Percentiles rank a stretch among this genome's conserved stretches.
These are phyloP conservation scores for Termitomyces sp. DNA, from an alignment of 768 basidiomycete genomes.

Conservation along the genomic window DNA sequence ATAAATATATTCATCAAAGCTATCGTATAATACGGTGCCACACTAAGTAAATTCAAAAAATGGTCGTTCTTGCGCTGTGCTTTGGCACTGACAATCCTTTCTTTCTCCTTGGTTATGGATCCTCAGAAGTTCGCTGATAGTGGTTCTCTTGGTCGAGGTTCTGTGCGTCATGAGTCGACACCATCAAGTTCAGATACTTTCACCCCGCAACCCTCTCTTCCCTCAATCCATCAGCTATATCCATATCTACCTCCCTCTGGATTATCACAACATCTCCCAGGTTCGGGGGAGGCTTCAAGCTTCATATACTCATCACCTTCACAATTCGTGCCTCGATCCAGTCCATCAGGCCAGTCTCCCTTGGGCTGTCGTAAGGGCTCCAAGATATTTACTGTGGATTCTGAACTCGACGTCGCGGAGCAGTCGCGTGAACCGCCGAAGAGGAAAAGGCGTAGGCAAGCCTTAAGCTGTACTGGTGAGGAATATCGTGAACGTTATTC, in stretches of 20 bases:
- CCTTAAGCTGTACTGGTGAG: constrained; percentile 82
- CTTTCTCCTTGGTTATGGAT: constrained; percentile 11
- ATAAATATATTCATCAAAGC: too few species aligned
- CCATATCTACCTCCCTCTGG: constrained; percentile 59
- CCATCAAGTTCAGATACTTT: constrained; percentile 21
- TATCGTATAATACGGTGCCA: too few species aligned
- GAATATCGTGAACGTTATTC: constrained; percentile 8
- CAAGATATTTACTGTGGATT: constrained; percentile 40
- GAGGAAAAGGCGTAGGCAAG: constrained; percentile 81
- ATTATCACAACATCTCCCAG: constrained; percentile 22
- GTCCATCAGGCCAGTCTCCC: constrained; percentile 19
- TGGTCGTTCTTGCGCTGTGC: constrained; percentile 2
- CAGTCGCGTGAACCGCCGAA: constrained; percentile 60
- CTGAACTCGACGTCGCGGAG: constrained; percentile 53
- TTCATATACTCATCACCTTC: constrained; percentile 20
- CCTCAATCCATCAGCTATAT: constrained; percentile 67
- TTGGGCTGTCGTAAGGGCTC: constrained; percentile 24
- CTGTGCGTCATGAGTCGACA: constrained; percentile 17
- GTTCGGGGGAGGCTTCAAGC: constrained; percentile 13
- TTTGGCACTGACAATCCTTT: constrained; percentile 2
- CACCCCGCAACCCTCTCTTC: constrained; percentile 40
- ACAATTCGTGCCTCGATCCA: constrained; percentile 21
- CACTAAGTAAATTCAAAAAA: constrained; percentile 12
- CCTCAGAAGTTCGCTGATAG: constrained; percentile 7
- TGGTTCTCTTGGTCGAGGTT: constrained; percentile 18